A percentile compares a stretch with the other conserved stretches of the same genome.
Conservation (phyloP, 2,329 filamentous ascomycete genomes). For the Trichophyton simii region DNA sequence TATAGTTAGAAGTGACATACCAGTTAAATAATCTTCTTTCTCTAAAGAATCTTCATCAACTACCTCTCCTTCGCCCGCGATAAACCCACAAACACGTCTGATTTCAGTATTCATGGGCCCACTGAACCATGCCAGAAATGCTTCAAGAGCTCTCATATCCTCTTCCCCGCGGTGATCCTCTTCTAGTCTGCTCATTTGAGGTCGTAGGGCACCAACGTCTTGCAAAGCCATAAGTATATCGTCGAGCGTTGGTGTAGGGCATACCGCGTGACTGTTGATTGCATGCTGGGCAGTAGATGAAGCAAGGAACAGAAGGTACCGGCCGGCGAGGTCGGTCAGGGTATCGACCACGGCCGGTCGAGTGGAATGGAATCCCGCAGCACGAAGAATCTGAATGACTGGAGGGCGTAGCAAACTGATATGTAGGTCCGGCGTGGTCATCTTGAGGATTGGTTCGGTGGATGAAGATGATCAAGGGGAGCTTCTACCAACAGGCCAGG, state of each 20-base stretch:
- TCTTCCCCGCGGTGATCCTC: slow-evolving; percentile 60
- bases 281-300: slow-evolving; percentile 60
- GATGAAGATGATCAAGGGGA: background rate
- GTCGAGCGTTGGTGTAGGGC: slow-evolving; percentile 51
- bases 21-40: slow-evolving; percentile 57
- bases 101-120: slow-evolving; percentile 69
- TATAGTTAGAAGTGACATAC: slow-evolving; percentile 31
- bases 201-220: slow-evolving; percentile 62
- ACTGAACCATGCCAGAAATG: slow-evolving; percentile 66
- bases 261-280: slow-evolving; percentile 51
- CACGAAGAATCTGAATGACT: slow-evolving; percentile 81
- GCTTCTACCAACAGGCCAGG: background rate
- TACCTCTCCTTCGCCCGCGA: slow-evolving; percentile 43
- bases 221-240: slow-evolving; percentile 80
- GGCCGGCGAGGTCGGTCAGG: slow-evolving; percentile 71
- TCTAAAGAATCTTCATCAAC: slow-evolving; percentile 40
- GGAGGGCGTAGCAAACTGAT: slow-evolving; percentile 74
- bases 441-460: background rate
- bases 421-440: slow-evolving; percentile 39
- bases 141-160: slow-evolving; percentile 63
- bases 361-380: slow-evolving; percentile 76
- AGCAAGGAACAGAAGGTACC: slow-evolving; percentile 66
- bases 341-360: slow-evolving; percentile 73
- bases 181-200: slow-evolving; percentile 54
- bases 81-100: slow-evolving; percentile 62